Evolutionary conservation across 73 alveolate genomes (phyloP), one percentile per base, ranked within the genome.

Genomic region (Blepharisma stoltei): DNA sequence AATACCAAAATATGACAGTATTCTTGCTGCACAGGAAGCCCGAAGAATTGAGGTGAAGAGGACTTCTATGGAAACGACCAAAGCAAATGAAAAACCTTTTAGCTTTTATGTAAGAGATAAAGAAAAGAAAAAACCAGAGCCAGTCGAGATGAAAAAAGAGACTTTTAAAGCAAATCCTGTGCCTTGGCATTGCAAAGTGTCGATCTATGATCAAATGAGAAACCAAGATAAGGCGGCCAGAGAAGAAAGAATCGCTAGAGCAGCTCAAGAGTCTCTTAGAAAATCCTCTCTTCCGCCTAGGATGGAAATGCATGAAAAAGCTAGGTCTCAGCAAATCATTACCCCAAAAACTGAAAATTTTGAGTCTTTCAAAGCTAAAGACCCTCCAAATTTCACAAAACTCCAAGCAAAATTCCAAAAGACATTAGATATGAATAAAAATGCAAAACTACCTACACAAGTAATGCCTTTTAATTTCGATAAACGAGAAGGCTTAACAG

Each of bases 251-350:
- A 88, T 92, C 11, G 95, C 88, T 67, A 81, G 88, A 82, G 89
- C 93, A 77, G 99, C 99, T 54, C 89, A 94, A 83, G 83, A 88
- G 25, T 78, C 94, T 14, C 83, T 87, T 60, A 80, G 94, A 47
- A 85, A 84, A 65, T 92, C 99, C 6, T 85, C 90, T 14, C 86
- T 96, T 73, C 99, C 99, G 9, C 97, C 98, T n/a, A 81, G 99
- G 69, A 96, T 96, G 99, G 97, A 94, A 80, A 89, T 85, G 94
- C 95, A 96, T 87, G 98, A 94, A 77, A 73, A 88, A 76, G 83
- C 82, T 48, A 93, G 83, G 82, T 86, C 92, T 71, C 78, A 11
- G 18, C 73, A 82, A 68, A 48, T 70, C 18, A 43, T 9, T 18
- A 54, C 71, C 7, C 83, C 54, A 83, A 78, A 82, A 71, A 76